Base-by-base conservation (phyloP, 345 rosid species). In the Aquilaria malaccensis region DNA sequence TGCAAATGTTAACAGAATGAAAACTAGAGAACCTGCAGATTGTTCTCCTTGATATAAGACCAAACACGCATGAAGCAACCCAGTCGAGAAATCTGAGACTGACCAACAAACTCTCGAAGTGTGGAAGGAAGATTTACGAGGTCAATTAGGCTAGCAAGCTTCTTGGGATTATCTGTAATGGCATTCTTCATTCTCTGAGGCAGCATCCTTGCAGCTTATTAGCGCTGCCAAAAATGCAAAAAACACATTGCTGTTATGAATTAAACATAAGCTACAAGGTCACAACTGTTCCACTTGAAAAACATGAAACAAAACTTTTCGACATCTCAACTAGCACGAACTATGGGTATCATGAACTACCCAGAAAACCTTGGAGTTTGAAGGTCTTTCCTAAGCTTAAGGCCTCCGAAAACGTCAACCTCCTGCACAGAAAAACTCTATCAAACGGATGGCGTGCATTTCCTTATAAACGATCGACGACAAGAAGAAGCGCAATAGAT, bases 11-110 rank as follows among this genome's bases (percentile, higher is more conserved):
- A 4, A 4, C 7, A 22, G 45, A 22, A 32, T 32, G 49, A 37
- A 62, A 41, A 69, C 33, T 50, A 57, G 43, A 58, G 13, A 15
- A 89, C 96, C 91, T 90, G 95, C 63, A 94, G 97, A 63, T 86
- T 85, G 70, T 94, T 86, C 69, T 86, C 73, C 77, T 85, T 93
- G 77, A 93, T 86, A 70, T 93, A 84, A 9, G 96, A 84, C 97
- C 96, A 94, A 48, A 87, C 89, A 69, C 80, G 77, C 84, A 78
- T 80, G 87, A 94, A 86, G 75, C 95, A 90, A 50, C 92, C 95
- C 74, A 94, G 68, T 33, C 86, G 97, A 64, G 97, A 94, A 70
- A 71, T 83, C 73, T 81, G 96, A 69, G 99, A 88, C 71, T 83
- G 96, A 6, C 97, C 99, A 73, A 88, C 85, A 60, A 90, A 94